Evolutionary conservation across 768 basidiomycete genomes (phyloP).

Genomic region (Mycena galericulata): DNA sequence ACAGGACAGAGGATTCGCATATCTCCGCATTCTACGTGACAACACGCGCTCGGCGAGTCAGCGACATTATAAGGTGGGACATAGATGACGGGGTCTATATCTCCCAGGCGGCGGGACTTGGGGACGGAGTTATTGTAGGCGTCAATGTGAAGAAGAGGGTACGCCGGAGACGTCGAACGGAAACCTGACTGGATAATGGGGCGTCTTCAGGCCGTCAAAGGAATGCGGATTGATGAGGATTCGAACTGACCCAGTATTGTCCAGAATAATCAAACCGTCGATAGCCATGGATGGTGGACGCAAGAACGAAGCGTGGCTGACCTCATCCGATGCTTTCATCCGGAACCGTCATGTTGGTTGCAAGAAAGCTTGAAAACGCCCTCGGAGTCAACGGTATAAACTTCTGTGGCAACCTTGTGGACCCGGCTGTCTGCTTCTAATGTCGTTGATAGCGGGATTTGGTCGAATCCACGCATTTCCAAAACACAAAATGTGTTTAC

Average conservation of each 20-base stretch:
- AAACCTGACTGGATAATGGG: constrained; percentile 94
- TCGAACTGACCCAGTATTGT: constrained; percentile 73
- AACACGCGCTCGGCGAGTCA: constrained; percentile 77
- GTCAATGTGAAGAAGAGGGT: constrained; percentile 89
- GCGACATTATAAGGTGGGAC: constrained; percentile 62
- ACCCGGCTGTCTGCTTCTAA: no score
- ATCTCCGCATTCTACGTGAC: constrained; percentile 83
- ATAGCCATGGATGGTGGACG: constrained; percentile 73
- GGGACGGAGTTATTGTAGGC: constrained; percentile 80
- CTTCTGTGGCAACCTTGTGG: no score
- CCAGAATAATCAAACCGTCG: constrained; percentile 86
- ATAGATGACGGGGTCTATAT: constrained; percentile 82
- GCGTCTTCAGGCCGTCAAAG: constrained; percentile 54
- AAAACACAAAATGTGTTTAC: no score
- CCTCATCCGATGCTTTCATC: no score
- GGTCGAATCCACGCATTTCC: no score
- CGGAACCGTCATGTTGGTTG: no score
- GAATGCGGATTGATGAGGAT: constrained; percentile 20
- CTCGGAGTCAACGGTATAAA: no score
- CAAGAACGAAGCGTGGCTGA: not conserved
- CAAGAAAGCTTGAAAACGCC: no score
- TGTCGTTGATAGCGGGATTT: no score
- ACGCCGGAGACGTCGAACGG: constrained; percentile 78
- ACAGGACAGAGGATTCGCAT: constrained; percentile 84
- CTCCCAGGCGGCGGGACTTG: constrained; percentile 62